A percentile compares a stretch with the other conserved stretches of the same genome.
These are phyloP conservation scores for Lachnellula subtilissima DNA, from an alignment of 2,329 filamentous ascomycete species.

Conservation along the genomic window DNA sequence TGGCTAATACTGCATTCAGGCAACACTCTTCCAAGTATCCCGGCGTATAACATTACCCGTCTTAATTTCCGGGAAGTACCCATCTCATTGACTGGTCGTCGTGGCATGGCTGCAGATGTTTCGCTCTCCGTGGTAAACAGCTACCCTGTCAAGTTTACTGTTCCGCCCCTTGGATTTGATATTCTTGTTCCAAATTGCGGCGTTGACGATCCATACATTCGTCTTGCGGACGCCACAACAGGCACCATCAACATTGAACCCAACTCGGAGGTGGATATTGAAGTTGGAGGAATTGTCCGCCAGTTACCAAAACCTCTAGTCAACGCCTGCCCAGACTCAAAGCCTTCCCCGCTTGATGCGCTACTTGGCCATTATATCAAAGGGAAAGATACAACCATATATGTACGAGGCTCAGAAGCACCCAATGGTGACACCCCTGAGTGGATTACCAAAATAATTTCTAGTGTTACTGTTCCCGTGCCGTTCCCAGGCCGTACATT, in stretches of 20 bases:
- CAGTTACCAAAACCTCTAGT: conserved; percentile 71
- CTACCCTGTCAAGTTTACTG: conserved; percentile 69
- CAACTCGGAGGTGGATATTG: conserved; percentile 59
- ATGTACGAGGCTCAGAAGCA: conserved; percentile 71
- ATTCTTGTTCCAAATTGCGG: conserved; percentile 80
- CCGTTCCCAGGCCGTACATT: conserved; percentile 79
- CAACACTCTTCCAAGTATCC: conserved; percentile 69
- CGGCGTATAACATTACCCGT: conserved; percentile 75
- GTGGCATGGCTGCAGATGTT: conserved; percentile 74
- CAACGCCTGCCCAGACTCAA: conserved; percentile 67
- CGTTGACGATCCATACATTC: conserved; percentile 65
- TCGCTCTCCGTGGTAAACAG: conserved; percentile 67
- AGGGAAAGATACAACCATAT: conserved; percentile 72
- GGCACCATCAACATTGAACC: conserved; percentile 63
- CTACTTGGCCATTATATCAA: conserved; percentile 78
- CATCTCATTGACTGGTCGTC: conserved; percentile 41
- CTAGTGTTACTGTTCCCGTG: conserved; percentile 76
- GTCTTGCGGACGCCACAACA: conserved; percentile 72
- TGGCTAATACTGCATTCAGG: conserved; percentile 38
- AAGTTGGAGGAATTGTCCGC: conserved; percentile 67
- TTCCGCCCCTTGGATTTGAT: conserved; percentile 79
- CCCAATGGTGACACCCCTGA: conserved; percentile 64
- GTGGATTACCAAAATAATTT: conserved; percentile 78
- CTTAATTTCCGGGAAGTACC: conserved; percentile 73
- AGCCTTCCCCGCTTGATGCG: conserved; percentile 77